phyloP scores from a whole-genome alignment of 1,284 basidiomycete species.

The Entoloma clypeatum region DNA sequence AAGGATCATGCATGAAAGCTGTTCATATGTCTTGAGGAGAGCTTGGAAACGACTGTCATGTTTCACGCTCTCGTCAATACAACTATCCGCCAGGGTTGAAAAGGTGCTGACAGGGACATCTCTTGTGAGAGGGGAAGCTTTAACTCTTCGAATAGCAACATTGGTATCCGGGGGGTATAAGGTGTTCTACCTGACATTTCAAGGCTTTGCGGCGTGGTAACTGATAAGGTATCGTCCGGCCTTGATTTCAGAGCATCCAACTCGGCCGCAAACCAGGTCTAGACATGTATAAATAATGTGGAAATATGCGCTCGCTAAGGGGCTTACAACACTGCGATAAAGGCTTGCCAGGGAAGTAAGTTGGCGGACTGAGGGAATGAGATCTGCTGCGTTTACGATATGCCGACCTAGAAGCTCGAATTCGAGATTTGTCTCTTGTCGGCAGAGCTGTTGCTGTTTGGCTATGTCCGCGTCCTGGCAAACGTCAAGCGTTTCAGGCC shows the following conservation, averaged over 20 bases:
- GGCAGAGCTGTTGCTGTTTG: constrained; percentile 54
- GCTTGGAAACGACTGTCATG: constrained; percentile 79
- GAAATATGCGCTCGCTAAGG: constrained; percentile 3
- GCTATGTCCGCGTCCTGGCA: constrained; percentile 38
- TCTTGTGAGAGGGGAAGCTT: constrained; percentile 78
- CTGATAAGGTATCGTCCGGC: constrained; percentile 53
- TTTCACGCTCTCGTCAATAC: constrained; percentile 13
- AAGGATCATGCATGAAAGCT: constrained; percentile 82
- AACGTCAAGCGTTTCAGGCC: constrained; percentile 1
- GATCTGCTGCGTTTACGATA: constrained; percentile 56
- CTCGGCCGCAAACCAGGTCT: constrained; percentile 82
- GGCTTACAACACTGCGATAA: constrained; percentile 81
- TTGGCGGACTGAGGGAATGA: constrained; percentile 77
- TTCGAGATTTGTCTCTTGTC: constrained; percentile 77
- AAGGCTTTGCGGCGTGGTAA: constrained; percentile 44
- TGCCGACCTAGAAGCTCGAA: constrained; percentile 54
- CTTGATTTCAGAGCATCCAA: constrained; percentile 62
- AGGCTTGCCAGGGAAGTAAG: constrained; percentile 77
- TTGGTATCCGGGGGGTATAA: constrained; percentile 45
- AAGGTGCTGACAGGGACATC: constrained; percentile 73
- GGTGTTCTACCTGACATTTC: constrained; percentile 51
- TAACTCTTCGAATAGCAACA: constrained; percentile 46
- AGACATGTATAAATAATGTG: not conserved
- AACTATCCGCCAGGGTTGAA: constrained; percentile 1
- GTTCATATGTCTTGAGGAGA: constrained; percentile 84